Evolutionary conservation across 345 rosid species (phyloP).

Genomic region (Theobroma cacao): DNA sequence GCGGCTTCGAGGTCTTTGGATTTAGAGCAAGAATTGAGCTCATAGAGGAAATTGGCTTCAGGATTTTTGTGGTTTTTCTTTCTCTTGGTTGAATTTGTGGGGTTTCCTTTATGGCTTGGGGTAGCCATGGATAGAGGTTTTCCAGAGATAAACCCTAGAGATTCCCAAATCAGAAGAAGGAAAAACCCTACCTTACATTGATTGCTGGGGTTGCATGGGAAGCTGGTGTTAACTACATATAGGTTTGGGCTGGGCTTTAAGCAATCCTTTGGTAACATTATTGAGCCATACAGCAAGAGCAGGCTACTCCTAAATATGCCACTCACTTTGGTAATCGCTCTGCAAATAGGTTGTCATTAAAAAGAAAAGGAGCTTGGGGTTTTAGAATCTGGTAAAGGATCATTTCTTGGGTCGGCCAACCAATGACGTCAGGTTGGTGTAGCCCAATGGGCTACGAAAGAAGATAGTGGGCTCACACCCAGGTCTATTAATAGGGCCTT

Average conservation of each 20-base stretch:
- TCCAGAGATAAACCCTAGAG: background rate
- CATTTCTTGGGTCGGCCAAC: no score
- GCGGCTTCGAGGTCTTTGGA: conserved; percentile 64
- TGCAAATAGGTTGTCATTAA: no score
- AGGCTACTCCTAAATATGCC: no score
- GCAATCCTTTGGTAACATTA: background rate
- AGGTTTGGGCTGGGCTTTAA: background rate
- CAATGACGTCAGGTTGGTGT: no score
- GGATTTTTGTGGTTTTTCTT: conserved; percentile 40
- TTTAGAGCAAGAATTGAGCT: conserved; percentile 64
- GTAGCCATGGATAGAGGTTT: conserved; percentile 29
- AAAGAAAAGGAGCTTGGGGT: no score
- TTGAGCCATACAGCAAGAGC: no score
- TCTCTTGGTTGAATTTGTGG: conserved; percentile 37
- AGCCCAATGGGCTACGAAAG: no score
- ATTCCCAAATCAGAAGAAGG: background rate
- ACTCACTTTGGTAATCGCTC: no score
- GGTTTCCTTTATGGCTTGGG: conserved; percentile 14
- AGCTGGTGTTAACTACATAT: background rate
- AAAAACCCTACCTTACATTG: background rate
- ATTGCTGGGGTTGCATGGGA: background rate
- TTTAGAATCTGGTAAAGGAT: no score
- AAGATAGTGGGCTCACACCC: no score
- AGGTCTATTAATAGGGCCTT: no score
- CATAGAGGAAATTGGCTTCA: conserved; percentile 52